Evolutionary conservation across 225 moss, liverwort and hornwort species (phyloP).

Genomic region (Thuidium tamariscinum): DNA sequence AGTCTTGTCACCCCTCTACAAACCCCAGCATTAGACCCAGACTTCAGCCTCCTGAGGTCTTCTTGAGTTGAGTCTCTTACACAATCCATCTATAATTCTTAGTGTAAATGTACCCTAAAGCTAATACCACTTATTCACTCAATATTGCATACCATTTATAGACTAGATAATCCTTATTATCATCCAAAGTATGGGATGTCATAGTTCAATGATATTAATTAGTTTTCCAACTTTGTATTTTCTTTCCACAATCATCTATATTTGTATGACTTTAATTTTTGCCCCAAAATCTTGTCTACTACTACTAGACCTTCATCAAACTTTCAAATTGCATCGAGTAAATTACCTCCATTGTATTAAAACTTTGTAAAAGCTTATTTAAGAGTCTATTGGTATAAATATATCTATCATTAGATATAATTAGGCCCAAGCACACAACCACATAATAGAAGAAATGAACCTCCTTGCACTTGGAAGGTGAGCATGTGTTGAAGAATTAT

Average conservation of each 20-base stretch:
- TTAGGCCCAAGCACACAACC: rapidly evolving
- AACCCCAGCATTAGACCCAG: too few species aligned
- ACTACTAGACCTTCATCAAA: neutral
- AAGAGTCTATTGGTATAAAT: neutral
- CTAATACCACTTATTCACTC: neutral
- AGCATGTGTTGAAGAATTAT: neutral
- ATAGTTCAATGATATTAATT: neutral
- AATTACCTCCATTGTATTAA: neutral
- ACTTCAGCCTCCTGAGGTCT: too few species aligned
- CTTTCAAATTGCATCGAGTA: neutral
- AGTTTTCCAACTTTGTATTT: neutral
- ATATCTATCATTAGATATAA: neutral
- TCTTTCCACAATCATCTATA: neutral
- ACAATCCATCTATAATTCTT: too few species aligned
- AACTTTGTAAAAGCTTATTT: neutral
- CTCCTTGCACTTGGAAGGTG: neutral
- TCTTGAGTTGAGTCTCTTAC: too few species aligned
- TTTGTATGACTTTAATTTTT: neutral
- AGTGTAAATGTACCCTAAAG: too few species aligned
- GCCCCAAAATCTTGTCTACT: neutral
- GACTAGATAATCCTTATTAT: neutral
- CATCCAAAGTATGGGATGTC: rapidly evolving
- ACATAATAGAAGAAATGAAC: neutral
- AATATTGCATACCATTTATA: neutral
- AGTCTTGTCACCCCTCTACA: too few species aligned